Percentiles rank a stretch among this genome's conserved stretches.
Evolutionary conservation across 257 asterid species (phyloP).

Genomic region (Catharanthus roseus): DNA sequence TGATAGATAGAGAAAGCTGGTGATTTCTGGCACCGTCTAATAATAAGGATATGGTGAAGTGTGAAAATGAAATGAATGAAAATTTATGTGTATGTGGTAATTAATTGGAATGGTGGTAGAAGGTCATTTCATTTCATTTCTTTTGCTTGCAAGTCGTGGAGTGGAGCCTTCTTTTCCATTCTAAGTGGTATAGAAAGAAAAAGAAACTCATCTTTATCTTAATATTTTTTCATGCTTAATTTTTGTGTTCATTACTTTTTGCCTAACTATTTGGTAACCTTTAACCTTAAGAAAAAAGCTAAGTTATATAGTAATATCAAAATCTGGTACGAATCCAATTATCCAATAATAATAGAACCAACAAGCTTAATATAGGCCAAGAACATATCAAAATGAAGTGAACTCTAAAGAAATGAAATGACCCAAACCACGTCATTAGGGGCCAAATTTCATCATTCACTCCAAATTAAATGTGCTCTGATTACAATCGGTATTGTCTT

Average conservation of each 20-base stretch:
- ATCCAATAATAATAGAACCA: neutral
- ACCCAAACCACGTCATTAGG: constrained; percentile 5
- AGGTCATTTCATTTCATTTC: constrained; percentile 25
- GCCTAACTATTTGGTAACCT: constrained; percentile 24
- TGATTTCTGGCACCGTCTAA: too few species aligned
- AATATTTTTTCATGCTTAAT: constrained; percentile 8
- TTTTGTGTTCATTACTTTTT: constrained; percentile 10
- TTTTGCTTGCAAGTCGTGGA: constrained; percentile 7
- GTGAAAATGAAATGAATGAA: constrained; percentile 22
- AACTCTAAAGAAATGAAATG: constrained; percentile 6
- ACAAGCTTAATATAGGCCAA: neutral
- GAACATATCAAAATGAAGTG: too few species aligned
- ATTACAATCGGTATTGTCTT: neutral
- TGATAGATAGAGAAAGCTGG: too few species aligned
- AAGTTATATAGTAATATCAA: too few species aligned
- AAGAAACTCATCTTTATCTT: constrained; percentile 21
- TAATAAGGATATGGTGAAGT: too few species aligned
- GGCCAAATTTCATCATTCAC: neutral
- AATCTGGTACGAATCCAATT: constrained; percentile 8
- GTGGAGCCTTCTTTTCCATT: constrained; percentile 8
- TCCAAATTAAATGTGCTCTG: neutral
- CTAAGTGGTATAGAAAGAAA: constrained; percentile 20
- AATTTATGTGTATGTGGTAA: constrained; percentile 4
- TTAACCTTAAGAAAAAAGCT: constrained; percentile 16
- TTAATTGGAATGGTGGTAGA: too few species aligned